Evolutionary conservation across 345 rosid genomes (phyloP).

Genomic region (Odontarrhena argentea): DNA sequence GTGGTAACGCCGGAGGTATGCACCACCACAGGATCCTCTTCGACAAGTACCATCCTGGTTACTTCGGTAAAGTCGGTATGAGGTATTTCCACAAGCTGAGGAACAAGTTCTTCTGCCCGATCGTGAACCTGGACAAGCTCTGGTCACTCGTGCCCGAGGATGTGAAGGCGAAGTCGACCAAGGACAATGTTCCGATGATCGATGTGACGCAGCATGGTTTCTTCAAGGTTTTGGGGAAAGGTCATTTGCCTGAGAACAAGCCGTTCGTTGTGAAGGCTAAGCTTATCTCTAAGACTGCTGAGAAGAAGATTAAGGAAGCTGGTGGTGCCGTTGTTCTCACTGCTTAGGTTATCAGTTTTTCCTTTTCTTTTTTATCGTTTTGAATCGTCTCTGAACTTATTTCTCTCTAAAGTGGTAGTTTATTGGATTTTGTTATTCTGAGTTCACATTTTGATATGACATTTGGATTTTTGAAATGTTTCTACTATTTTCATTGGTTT

Average conservation of each 20-base stretch:
- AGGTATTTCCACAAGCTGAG: slow-evolving; percentile 83
- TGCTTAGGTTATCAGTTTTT: slow-evolving; percentile 48
- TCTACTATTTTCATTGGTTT: too few species aligned
- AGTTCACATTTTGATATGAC: too few species aligned
- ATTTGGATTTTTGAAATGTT: too few species aligned
- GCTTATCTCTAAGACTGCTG: slow-evolving; percentile 72
- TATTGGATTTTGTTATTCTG: slow-evolving; percentile 11
- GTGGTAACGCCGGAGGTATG: slow-evolving; percentile 92
- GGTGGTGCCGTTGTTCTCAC: slow-evolving; percentile 84
- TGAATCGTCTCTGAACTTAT: not conserved
- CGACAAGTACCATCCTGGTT: slow-evolving; percentile 92
- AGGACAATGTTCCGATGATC: slow-evolving; percentile 64
- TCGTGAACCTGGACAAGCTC: slow-evolving; percentile 79
- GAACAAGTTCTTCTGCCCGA: slow-evolving; percentile 78
- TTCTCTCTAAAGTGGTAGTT: slow-evolving; percentile 15
- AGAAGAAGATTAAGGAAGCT: slow-evolving; percentile 81
- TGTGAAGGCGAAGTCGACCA: slow-evolving; percentile 58
- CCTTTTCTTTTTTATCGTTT: not conserved
- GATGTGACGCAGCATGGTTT: slow-evolving; percentile 78
- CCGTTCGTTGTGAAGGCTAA: slow-evolving; percentile 82
- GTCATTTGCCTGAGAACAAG: slow-evolving; percentile 65
- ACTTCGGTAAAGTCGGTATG: slow-evolving; percentile 91
- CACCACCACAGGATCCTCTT: slow-evolving; percentile 91
- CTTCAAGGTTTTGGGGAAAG: slow-evolving; percentile 84
- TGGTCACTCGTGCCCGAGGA: slow-evolving; percentile 79